Base-by-base conservation (phyloP, 495 filamentous ascomycete genomes). In the Antarctomyces pellizariae region DNA sequence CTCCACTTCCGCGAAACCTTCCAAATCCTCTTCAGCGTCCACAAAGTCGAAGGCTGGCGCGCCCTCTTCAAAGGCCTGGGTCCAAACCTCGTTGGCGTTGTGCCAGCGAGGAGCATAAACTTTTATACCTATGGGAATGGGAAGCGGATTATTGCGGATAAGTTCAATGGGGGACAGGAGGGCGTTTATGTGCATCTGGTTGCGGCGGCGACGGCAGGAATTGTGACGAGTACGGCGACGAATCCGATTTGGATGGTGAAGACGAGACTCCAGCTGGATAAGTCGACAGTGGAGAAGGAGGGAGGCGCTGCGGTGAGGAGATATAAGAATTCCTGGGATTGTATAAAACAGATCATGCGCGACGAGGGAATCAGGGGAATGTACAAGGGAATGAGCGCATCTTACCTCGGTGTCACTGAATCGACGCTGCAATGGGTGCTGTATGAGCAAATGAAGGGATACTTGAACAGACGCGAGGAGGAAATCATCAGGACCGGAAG, bases 181-280 rank as follows among this genome's bases (percentile, higher is more conserved):
- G 59, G 67, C 8, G 61, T 72, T 0, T 62, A 59, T 44, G 64
- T 84, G 4, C 79, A 89, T 45, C 57, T 83, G 0, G 58, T 59
- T 31, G 67, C 75, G 3, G 80, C 73, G 7, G 66, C 69, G 13
- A 50, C 57, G 16, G 77, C 79, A 1, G 80, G 80, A 16, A 54
- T 91, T 18, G 65, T 68, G 11, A 90, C 80, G 0, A 69, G 71
- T 11, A 86, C 79, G 2, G 77, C 71, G 10, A 91, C 80, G 10
- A 90, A 89, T 47, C 80, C 80, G 2, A 89, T 91, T 33, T 91
- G 80, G 80, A 57, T 91, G 24, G 63, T 91, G 29, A 91, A 91
- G 54, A 91, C 80, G 13, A 62, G 80, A 22, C 37, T 91, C 31
- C 80, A 91, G 53, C 67, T 91, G 5, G 80, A 91, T 43, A 76